phyloP scores from a whole-genome alignment of 2,329 filamentous ascomycete genomes.

The Epichloe festucae region DNA sequence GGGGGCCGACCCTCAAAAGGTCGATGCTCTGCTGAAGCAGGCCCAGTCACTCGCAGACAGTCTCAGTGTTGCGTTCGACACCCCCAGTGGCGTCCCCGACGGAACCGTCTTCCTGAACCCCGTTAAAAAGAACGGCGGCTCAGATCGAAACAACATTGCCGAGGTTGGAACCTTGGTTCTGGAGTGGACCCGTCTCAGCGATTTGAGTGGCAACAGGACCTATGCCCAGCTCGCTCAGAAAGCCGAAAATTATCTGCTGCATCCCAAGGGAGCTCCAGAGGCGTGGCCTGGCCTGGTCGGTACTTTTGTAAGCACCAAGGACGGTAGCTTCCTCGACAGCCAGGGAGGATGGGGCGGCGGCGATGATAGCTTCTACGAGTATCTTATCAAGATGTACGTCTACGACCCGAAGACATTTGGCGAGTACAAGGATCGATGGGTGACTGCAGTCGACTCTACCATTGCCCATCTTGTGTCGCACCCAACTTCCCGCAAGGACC shows the following conservation, averaged over 20 bases:
- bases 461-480: conserved; percentile 59
- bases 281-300: conserved; percentile 70
- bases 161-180: conserved; percentile 67
- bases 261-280: conserved; percentile 44
- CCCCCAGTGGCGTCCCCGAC: conserved; percentile 59
- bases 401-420: conserved; percentile 56
- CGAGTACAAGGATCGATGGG: conserved; percentile 60
- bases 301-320: conserved; percentile 47
- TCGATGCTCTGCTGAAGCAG: conserved; percentile 52
- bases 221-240: conserved; percentile 56
- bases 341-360: conserved; percentile 66
- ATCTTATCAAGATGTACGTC: conserved; percentile 81
- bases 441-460: conserved; percentile 60
- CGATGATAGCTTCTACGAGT: conserved; percentile 75
- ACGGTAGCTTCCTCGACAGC: conserved; percentile 54
- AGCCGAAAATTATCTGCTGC: conserved; percentile 56
- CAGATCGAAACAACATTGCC: conserved; percentile 56
- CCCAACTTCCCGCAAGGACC: conserved; percentile 50
- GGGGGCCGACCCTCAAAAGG: conserved; percentile 25
- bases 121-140: conserved; percentile 30
- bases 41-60: conserved; percentile 56
- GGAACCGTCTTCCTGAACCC: conserved; percentile 52
- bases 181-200: conserved; percentile 73
- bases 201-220: conserved; percentile 53
- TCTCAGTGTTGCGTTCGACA: conserved; percentile 67